Base-by-base conservation (phyloP, 805 yeast species). In the Lipomyces yamadae region DNA sequence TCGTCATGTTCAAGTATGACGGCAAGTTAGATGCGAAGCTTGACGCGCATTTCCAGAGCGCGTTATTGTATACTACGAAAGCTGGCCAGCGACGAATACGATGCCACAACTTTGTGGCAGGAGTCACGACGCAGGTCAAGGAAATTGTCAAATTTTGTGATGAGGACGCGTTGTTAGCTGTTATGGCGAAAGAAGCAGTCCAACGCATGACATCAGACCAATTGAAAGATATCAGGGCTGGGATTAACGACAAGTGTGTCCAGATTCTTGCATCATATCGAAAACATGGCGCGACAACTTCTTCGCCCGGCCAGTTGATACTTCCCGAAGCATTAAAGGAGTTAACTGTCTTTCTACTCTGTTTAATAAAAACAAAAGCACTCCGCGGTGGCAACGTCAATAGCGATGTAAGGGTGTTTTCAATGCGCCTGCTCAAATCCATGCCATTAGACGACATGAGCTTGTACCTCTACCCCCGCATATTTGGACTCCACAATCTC, bases 21-120 rank as follows among this genome's bases (percentile, higher is more conserved):
- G 92, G 92, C 2, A 86, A 86, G 67, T 80, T 92, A 42, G 85
- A 87, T 65, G 81, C 89, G 1, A 86, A 86, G 67, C 82, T 84
- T 50, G 97, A 92, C 76, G 90, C 91, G 30, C 95, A 92, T 76
- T 91, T 94, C 81, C 99, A 95, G 78, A 89, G 91, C 1, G 98
- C 98, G 0, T 72, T 95, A 34, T 80, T 95, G 63, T 94, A 92
- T 76, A 93, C 98, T 0, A 90, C 92, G 58, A 74, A 82, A 1
- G 82, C 82, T 58, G 99, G 99, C 30, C 78, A 82, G 7, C 81
- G 98, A 71, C 88, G 91, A 72, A 94, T 95, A 15, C 84, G 99
- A 69, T 92, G 92, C n/a, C 84, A 90, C 59, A 95, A 95, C 74
- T 80, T 87, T 64, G 88, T 89, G n/a, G 85, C 91, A 58, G 90